Evolutionary conservation across 2,329 filamentous ascomycete species (phyloP), one percentile per base, ranked within the genome.

Genomic region (Neonectria hederae): DNA sequence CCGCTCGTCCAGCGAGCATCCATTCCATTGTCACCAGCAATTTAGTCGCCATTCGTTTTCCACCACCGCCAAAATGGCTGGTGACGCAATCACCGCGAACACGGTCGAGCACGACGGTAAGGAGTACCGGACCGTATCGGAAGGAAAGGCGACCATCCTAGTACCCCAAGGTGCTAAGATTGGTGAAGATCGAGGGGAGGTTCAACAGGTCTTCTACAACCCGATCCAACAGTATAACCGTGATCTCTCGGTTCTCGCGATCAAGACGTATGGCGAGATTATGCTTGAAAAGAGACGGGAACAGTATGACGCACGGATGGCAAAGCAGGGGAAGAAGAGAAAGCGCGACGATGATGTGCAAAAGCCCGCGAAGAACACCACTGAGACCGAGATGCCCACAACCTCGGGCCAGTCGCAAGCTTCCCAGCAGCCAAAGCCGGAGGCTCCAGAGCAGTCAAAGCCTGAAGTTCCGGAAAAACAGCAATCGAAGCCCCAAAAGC

Each of bases 171-270:
- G 80, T 7, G 77, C 79, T 22, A 82, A 78, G 72, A 77, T 79
- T 61, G 76, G 77, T 7, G 79, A 83, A 61, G 86, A 88, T 73
- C 82, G 86, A 63, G 86, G 89, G 55, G 84, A 88, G 71, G 84
- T 89, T 42, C 87, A 90, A 71, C 91, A 95, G 73, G 97, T 99
- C 60, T 99, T 99, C 76, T 99, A 99, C 85, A 99, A 99, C 73
- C 95, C 96, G 0, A 97, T 99, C 59, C 96, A 99, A 77, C 96
- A 99, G 77, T 99, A 98, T 84, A 99, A 99, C 79, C 91, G 97
- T 51, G 96, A 99, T 76, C 81, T 99, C 69, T 97, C 93, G 65
- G 93, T 97, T 26, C 86, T 99, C 14, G 93, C 93, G 1, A 97
- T 99, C 78, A 93, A 92, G 75, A 92, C 92, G 0, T 97, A 95